Base-by-base conservation (phyloP, 495 filamentous ascomycete genomes). In the Hypoxylon fragiforme region DNA sequence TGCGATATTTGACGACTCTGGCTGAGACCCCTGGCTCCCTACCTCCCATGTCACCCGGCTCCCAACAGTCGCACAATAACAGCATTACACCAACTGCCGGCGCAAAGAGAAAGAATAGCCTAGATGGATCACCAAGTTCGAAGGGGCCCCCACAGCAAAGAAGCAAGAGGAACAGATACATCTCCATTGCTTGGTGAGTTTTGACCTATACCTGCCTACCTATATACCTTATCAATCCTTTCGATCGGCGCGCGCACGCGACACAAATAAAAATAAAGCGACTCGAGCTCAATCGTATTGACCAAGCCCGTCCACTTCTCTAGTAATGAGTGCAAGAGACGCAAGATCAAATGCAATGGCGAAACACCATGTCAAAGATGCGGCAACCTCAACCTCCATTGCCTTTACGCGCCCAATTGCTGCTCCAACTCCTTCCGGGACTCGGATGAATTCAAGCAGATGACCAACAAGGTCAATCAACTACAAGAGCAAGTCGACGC, bases 301-400 rank as follows among this genome's bases (percentile, higher is more conserved):
- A 50, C 59, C 21, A 2, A 36, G 28, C 18, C 16, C 36, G 6
- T 18, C 9, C 13, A 15, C 39, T 36, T 13, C 12, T 9, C 12
- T 41, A 90, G 87, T 64, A 92, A 91, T 58, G 89, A 92, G 66
- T 95, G 90, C 72, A 95, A 94, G 62, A 79, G 89, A 18, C 84
- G 90, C 41, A 95, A 96, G 72, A 95, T 96, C 70, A 94, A 94
- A 66, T 96, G 91, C 72, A 92, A 94, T 68, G 91, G 91, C 34
- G 79, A 94, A 62, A 82, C 76, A 0, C 91, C 91, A 0, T 96
- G 91, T 58, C 83, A 87, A 57, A 81, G 91, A 44, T 96, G 91
- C 68, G 91, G 91, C 39, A 87, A 92, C 52, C 83, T 92, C 57
- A 81, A 77, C 37, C 80, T 94, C 37, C 82, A 86, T 57, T 95